phyloP scores from a whole-genome alignment of 768 basidiomycete genomes.

The Kondoa subrosea region DNA sequence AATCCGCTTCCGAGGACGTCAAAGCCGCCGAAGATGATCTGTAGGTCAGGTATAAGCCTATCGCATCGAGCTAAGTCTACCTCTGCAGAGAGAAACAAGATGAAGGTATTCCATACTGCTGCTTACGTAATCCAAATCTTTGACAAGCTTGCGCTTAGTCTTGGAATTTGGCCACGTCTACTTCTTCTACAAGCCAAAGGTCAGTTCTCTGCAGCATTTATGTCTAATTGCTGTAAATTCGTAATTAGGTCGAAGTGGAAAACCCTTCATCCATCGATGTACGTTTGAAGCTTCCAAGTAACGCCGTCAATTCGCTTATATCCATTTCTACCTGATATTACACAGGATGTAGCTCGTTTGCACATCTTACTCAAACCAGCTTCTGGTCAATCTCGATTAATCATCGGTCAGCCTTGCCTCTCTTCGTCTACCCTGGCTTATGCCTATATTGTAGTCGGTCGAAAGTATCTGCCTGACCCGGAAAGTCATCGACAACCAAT shows the following conservation, averaged over 20 bases:
- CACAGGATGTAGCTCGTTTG: slow-evolving; percentile 1
- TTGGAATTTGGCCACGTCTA: slow-evolving; percentile 1
- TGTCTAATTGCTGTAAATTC: neutral
- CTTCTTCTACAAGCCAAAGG: slow-evolving; percentile 6
- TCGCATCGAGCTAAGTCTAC: neutral
- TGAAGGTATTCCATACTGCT: neutral
- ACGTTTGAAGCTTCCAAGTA: too few species aligned
- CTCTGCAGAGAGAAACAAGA: neutral
- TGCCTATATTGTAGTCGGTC: neutral
- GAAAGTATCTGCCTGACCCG: slow-evolving; percentile 7
- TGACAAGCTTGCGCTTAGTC: too few species aligned
- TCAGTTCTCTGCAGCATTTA: neutral
- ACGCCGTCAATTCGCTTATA: too few species aligned
- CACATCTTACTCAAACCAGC: slow-evolving; percentile 1
- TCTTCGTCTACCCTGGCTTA: neutral
- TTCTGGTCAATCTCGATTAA: neutral
- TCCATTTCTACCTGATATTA: too few species aligned
- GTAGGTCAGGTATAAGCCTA: neutral
- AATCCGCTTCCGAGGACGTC: neutral
- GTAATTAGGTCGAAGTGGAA: neutral
- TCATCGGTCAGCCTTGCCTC: neutral
- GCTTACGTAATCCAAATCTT: too few species aligned
- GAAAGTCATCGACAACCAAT: neutral
- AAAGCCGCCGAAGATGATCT: neutral
- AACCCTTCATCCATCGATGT: slow-evolving; percentile 4